Conservation (phyloP, 2,329 filamentous ascomycete genomes). For the Ploettnerulaceae sp. region DNA sequence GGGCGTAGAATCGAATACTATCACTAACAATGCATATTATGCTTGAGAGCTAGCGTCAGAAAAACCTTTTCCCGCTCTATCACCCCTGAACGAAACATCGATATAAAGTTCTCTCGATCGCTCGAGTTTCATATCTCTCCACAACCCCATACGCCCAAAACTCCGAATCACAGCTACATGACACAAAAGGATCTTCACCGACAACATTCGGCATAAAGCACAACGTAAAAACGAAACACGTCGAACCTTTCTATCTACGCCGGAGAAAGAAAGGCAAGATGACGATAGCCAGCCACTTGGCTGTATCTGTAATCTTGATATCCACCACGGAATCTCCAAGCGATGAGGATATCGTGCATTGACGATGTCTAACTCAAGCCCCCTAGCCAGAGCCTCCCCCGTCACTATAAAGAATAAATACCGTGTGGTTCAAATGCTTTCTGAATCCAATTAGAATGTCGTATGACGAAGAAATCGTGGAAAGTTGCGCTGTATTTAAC, state of each 20-base stretch:
- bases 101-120: too few relatives aligned
- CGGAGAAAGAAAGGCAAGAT: slow-evolving; percentile 4
- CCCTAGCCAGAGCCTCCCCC: not conserved
- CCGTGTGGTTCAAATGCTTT: too few relatives aligned
- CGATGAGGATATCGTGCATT: slow-evolving; percentile 5
- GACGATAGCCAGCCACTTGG: not conserved
- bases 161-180: not conserved
- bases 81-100: too few relatives aligned
- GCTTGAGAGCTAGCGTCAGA: too few relatives aligned
- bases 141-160: slow-evolving; percentile 3
- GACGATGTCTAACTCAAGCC: not conserved
- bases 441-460: too few relatives aligned
- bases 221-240: slow-evolving; percentile 3
- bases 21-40: too few relatives aligned
- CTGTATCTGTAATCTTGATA: slow-evolving; percentile 2
- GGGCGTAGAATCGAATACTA: too few relatives aligned
- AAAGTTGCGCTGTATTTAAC: too few relatives aligned
- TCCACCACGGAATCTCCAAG: slow-evolving; percentile 1
- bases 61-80: too few relatives aligned
- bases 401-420: too few relatives aligned
- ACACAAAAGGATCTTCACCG: not conserved
- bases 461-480: too few relatives aligned
- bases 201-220: not conserved
- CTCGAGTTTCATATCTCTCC: slow-evolving; percentile 1
- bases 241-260: too few relatives aligned